Evolutionary conservation across 805 yeast species (phyloP).

Genomic region (Cyberlindnera euphorbiae): DNA sequence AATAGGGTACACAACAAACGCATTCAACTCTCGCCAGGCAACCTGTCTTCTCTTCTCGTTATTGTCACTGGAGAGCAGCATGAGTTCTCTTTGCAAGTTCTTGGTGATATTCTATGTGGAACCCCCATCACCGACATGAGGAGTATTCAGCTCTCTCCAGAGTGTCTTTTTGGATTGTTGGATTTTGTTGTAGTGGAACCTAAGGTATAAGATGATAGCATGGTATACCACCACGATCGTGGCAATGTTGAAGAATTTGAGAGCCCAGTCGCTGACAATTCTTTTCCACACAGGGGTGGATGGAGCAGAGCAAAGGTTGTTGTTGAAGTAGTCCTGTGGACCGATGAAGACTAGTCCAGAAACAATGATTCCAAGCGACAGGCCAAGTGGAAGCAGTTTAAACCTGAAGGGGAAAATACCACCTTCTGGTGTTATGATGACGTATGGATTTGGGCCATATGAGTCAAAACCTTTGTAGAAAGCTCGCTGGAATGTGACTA

Average conservation of each 20-base stretch:
- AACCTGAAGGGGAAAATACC: constrained; percentile 17
- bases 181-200: constrained; percentile 9
- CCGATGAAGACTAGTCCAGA: constrained; percentile 16
- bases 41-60: constrained; percentile 7
- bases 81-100: constrained; percentile 17
- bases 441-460: constrained; percentile 6
- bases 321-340: constrained; percentile 7
- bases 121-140: neutral
- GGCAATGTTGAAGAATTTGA: constrained; percentile 17
- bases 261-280: constrained; percentile 14
- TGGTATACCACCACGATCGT: constrained; percentile 16
- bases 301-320: constrained; percentile 18
- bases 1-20: constrained; percentile 21
- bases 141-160: constrained; percentile 2
- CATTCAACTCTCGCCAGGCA: constrained; percentile 18
- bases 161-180: constrained; percentile 11
- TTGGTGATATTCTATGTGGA: constrained; percentile 1
- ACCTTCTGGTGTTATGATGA: constrained; percentile 16
- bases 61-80: constrained; percentile 12
- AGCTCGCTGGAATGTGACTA: constrained; percentile 5
- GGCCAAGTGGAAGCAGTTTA: neutral
- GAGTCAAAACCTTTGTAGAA: constrained; percentile 3
- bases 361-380: neutral
- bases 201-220: constrained; percentile 15
- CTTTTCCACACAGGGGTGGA: constrained; percentile 18